phyloP scores from a whole-genome alignment of 2,329 filamentous ascomycete genomes.

The Fusarium decemcellulare region DNA sequence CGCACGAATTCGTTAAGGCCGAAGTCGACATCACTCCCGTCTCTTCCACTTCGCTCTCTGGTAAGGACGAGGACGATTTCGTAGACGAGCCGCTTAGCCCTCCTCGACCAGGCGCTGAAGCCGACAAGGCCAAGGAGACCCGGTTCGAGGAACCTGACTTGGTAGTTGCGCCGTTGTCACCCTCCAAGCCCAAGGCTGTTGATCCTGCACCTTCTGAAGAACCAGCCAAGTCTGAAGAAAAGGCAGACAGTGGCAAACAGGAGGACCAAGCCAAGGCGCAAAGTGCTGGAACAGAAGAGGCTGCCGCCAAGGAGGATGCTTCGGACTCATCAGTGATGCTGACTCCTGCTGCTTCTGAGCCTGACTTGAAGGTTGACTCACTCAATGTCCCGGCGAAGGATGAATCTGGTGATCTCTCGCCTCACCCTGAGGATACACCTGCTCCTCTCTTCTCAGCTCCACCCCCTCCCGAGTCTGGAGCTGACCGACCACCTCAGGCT shows the following conservation, averaged over 20 bases:
- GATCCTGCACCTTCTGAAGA: constrained; percentile 41
- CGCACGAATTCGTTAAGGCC: constrained; percentile 76
- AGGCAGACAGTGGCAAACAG: constrained; percentile 16
- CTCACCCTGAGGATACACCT: constrained; percentile 77
- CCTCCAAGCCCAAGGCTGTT: constrained; percentile 55
- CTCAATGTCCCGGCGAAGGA: constrained; percentile 26
- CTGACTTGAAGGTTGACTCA: constrained; percentile 36
- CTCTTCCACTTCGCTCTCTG: constrained; percentile 50
- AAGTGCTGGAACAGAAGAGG: neutral
- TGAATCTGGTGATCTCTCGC: constrained; percentile 53
- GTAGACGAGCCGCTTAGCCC: constrained; percentile 84
- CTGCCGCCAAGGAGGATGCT: constrained; percentile 23
- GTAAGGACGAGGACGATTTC: constrained; percentile 79
- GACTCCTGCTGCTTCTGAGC: constrained; percentile 43
- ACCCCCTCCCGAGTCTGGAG: constrained; percentile 47
- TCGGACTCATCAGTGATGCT: constrained; percentile 41
- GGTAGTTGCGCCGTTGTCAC: constrained; percentile 71
- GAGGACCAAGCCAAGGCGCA: constrained; percentile 14
- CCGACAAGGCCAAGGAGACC: constrained; percentile 67
- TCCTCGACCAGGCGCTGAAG: constrained; percentile 73
- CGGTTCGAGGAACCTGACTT: constrained; percentile 70
- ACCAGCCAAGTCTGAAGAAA: constrained; percentile 28
- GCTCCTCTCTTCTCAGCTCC: constrained; percentile 68
- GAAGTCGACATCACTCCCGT: constrained; percentile 63
- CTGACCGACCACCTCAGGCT: constrained; percentile 41